Evolutionary conservation across 805 yeast genomes (phyloP).

Genomic region (Candida nanaspora): DNA sequence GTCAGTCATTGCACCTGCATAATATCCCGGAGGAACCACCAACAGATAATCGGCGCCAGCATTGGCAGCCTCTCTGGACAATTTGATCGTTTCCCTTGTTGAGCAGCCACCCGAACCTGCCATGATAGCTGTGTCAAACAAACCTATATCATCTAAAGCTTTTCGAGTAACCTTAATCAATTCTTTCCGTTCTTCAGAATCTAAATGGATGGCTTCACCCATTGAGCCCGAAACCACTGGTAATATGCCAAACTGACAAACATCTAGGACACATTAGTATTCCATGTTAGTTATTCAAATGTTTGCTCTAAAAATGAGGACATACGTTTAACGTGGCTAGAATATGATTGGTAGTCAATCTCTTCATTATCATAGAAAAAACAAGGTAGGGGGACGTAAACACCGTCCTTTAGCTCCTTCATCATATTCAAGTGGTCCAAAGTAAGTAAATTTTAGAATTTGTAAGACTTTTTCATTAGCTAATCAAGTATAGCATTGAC

Average conservation of each 20-base stretch:
- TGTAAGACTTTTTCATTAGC: no score
- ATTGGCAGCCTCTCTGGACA: slow-evolving; percentile 16
- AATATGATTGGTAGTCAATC: slow-evolving; percentile 26
- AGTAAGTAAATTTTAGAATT: background rate
- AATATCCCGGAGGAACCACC: slow-evolving; percentile 29
- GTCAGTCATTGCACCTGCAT: slow-evolving; percentile 24
- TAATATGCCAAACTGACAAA: slow-evolving; percentile 21
- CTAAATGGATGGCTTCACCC: slow-evolving; percentile 32
- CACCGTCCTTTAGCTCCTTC: slow-evolving; percentile 5
- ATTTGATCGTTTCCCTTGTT: slow-evolving; percentile 22
- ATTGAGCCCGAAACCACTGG: slow-evolving; percentile 32
- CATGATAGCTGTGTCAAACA: slow-evolving; percentile 20
- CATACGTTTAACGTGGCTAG: slow-evolving; percentile 23
- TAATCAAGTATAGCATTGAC: no score
- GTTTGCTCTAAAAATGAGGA: background rate
- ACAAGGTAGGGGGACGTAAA: slow-evolving; percentile 8
- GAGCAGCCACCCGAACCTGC: slow-evolving; percentile 26
- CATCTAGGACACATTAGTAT: background rate
- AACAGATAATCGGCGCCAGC: slow-evolving; percentile 31
- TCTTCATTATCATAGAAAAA: slow-evolving; percentile 15
- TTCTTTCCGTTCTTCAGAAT: slow-evolving; percentile 23
- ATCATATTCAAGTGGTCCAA: background rate
- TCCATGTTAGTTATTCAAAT: background rate
- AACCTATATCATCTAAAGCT: slow-evolving; percentile 26
- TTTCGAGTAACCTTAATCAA: slow-evolving; percentile 22